phyloP scores from a whole-genome alignment of 2,329 filamentous ascomycete genomes.

The Neopestalotiopsis sp. region DNA sequence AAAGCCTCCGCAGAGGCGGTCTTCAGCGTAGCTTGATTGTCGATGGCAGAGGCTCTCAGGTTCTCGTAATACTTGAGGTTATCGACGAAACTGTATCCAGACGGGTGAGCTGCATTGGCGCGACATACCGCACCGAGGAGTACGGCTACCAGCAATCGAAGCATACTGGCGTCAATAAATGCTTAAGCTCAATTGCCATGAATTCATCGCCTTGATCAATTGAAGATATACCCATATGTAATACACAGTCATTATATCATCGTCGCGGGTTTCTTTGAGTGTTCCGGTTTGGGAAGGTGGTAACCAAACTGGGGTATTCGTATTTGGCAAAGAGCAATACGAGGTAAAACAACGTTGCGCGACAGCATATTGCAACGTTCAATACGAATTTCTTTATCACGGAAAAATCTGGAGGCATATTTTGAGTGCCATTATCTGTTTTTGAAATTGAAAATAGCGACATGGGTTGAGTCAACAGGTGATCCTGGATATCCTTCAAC shows the following conservation, averaged over 20 bases:
- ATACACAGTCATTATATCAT: not conserved
- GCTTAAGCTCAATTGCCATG: not conserved
- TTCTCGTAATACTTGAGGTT: constrained; percentile 1
- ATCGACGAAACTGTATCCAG: not conserved
- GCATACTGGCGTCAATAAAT: not conserved
- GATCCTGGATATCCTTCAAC: too few species aligned
- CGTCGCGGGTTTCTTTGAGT: not conserved
- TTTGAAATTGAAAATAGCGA: too few species aligned
- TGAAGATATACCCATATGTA: not conserved
- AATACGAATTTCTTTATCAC: not conserved
- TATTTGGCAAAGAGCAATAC: not conserved
- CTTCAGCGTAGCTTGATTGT: not conserved
- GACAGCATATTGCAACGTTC: not conserved
- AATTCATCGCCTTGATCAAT: not conserved
- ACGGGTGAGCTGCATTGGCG: not conserved
- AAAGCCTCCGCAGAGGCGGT: not conserved
- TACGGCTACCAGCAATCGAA: not conserved
- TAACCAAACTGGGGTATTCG: not conserved
- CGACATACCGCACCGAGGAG: not conserved
- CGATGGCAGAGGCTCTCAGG: not conserved
- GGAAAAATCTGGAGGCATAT: too few species aligned
- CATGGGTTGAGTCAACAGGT: too few species aligned
- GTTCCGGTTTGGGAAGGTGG: not conserved
- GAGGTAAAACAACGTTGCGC: not conserved
- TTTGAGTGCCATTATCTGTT: too few species aligned